Conservation (phyloP, 1,139 yeast species). For the Arxiozyma heterogenica region DNA sequence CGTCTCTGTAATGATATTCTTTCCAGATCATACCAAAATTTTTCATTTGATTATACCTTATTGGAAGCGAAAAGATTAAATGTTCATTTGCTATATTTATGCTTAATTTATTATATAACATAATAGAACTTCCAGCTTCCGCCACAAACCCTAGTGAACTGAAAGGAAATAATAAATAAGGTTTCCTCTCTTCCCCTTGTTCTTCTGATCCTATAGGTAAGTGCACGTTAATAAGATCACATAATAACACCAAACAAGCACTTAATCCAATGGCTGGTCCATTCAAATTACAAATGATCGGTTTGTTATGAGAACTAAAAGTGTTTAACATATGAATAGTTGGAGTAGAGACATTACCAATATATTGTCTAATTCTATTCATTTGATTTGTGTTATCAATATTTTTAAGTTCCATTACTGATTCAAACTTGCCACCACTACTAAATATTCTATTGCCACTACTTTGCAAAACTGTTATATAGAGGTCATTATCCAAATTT, state of each 20-base stretch:
- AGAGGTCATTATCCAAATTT: constrained; percentile 52
- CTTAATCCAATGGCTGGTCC: constrained; percentile 83
- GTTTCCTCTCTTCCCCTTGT: constrained; percentile 32
- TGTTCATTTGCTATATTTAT: constrained; percentile 70
- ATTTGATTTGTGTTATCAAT: constrained; percentile 3
- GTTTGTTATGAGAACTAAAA: constrained; percentile 61
- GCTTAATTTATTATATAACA: constrained; percentile 65
- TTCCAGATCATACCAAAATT: not conserved
- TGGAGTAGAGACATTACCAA: constrained; percentile 45
- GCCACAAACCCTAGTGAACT: constrained; percentile 76
- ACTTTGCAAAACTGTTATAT: constrained; percentile 58
- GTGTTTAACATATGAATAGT: constrained; percentile 61
- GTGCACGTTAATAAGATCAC: constrained; percentile 47
- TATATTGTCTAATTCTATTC: constrained; percentile 39
- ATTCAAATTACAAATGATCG: constrained; percentile 66
- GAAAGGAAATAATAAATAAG: constrained; percentile 66
- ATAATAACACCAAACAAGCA: constrained; percentile 62
- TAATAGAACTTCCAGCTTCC: constrained; percentile 73
- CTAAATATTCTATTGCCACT: constrained; percentile 63
- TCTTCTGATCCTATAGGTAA: constrained; percentile 31
- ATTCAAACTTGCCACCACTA: constrained; percentile 69
- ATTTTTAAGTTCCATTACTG: constrained; percentile 24
- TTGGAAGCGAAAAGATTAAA: constrained; percentile 37
- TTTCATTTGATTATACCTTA: not conserved
- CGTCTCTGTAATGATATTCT: not conserved